Conservation (phyloP, 345 rosid genomes). For the Salix dunnii region DNA sequence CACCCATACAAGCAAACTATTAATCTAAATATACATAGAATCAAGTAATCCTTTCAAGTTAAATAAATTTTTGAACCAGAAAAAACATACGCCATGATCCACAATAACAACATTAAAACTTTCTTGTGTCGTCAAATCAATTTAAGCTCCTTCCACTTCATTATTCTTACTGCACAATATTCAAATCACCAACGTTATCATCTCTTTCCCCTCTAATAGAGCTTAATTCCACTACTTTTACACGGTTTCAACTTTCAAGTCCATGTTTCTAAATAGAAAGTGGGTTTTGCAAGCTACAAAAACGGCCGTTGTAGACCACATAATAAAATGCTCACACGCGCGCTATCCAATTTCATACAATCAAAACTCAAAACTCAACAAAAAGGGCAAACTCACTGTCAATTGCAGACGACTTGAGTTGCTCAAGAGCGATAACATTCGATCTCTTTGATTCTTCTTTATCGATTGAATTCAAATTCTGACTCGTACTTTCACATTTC, state of each 20-base stretch:
- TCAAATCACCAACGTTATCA: not conserved
- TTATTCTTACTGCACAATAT: not conserved
- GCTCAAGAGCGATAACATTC: slow-evolving; percentile 16
- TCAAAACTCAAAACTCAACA: not conserved
- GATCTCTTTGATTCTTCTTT: not conserved
- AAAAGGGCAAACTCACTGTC: slow-evolving; percentile 11
- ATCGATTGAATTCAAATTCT: slow-evolving; percentile 3
- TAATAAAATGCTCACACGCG: not conserved
- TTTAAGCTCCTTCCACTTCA: not conserved
- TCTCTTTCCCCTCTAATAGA: not conserved
- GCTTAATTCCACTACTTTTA: not conserved
- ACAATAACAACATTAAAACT: not conserved
- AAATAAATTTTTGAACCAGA: not conserved
- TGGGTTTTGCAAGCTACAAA: not conserved
- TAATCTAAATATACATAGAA: not conserved
- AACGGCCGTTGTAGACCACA: not conserved
- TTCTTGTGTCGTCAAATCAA: not conserved
- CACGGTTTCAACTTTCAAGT: not conserved
- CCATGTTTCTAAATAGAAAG: not conserved
- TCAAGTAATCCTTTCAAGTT: not conserved
- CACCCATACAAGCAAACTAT: not conserved
- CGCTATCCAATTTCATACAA: not conserved
- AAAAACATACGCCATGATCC: not conserved
- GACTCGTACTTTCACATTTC: slow-evolving; percentile 8
- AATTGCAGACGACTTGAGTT: slow-evolving; percentile 19